A percentile compares a stretch with the other conserved stretches of the same genome.
Conservation (phyloP, 495 filamentous ascomycete genomes). For the Trichocladium uniseriatum region DNA sequence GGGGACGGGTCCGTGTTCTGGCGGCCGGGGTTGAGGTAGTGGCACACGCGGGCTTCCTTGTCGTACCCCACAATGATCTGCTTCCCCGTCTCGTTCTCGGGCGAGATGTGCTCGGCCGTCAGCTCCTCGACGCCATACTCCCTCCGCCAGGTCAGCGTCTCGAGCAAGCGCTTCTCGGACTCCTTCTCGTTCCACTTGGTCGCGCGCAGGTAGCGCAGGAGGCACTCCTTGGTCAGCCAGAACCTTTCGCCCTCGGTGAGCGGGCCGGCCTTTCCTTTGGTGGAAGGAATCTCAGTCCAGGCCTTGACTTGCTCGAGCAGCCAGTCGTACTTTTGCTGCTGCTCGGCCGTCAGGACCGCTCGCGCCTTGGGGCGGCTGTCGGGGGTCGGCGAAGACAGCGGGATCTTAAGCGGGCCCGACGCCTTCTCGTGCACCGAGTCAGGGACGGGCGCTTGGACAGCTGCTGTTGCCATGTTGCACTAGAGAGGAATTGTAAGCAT, state of each 20-base stretch:
- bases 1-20: conserved; percentile 88
- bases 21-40: conserved; percentile 76
- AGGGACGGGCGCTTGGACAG: conserved; percentile 6
- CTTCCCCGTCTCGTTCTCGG: conserved; percentile 94
- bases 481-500: too few species aligned
- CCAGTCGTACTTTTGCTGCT: conserved; percentile 71
- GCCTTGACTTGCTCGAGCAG: conserved; percentile 56
- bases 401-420: conserved; percentile 50
- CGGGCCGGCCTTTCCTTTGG: conserved; percentile 51
- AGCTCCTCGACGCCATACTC: conserved; percentile 71
- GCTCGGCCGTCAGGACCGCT: conserved; percentile 57
- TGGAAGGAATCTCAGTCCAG: conserved; percentile 63
- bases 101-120: conserved; percentile 72
- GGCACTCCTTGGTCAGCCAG: conserved; percentile 85
- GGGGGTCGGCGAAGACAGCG: conserved; percentile 55
- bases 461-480: conserved; percentile 23
- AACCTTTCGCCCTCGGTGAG: conserved; percentile 73
- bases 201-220: conserved; percentile 86
- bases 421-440: conserved; percentile 36
- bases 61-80: conserved; percentile 85
- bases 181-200: conserved; percentile 78
- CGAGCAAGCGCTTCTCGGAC: conserved; percentile 66
- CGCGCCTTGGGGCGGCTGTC: conserved; percentile 44
- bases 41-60: conserved; percentile 69
- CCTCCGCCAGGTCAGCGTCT: conserved; percentile 76